These are phyloP conservation scores for Phylloporus arenicola DNA, from an alignment of 768 basidiomycete species.

Conservation along the genomic window DNA sequence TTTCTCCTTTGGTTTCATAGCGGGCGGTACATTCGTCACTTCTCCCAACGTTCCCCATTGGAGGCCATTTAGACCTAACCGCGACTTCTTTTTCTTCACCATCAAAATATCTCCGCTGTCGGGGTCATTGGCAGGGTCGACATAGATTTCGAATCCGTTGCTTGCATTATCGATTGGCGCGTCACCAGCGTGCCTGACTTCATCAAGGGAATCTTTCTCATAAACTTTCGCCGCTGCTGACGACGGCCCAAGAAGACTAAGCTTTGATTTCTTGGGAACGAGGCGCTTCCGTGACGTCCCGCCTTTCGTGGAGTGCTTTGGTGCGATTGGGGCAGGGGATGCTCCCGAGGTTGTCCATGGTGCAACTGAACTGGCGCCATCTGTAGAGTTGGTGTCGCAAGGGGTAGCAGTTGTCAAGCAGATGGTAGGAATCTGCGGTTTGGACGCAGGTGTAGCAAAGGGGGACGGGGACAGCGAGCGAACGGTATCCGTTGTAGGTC, in stretches of 20 bases:
- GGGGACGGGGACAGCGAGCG: slow-evolving; percentile 27
- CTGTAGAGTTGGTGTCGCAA: slow-evolving; percentile 38
- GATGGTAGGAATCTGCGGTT: slow-evolving; percentile 51
- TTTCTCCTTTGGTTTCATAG: slow-evolving; percentile 29
- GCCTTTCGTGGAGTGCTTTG: slow-evolving; percentile 16
- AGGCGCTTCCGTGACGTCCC: slow-evolving; percentile 41
- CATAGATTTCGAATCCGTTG: slow-evolving; percentile 65
- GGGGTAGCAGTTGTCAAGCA: slow-evolving; percentile 67
- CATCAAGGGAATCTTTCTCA: slow-evolving; percentile 54
- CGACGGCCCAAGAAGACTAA: slow-evolving; percentile 39
- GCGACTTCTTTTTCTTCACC: slow-evolving; percentile 72
- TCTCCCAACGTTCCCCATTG: slow-evolving; percentile 56
- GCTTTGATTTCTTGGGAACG: slow-evolving; percentile 70
- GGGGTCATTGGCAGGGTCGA: slow-evolving; percentile 60
- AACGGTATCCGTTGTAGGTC: slow-evolving; percentile 22
- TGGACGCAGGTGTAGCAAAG: slow-evolving; percentile 24
- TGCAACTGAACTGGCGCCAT: slow-evolving; percentile 24
- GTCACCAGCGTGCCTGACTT: slow-evolving; percentile 45
- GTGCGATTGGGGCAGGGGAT: slow-evolving; percentile 24
- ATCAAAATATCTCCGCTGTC: slow-evolving; percentile 66
- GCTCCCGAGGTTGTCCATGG: slow-evolving; percentile 19
- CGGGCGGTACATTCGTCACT: slow-evolving; percentile 49
- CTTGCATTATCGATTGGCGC: slow-evolving; percentile 21
- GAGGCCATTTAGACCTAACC: slow-evolving; percentile 52
- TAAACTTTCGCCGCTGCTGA: slow-evolving; percentile 26